These are phyloP conservation scores for Amanita subjunquillea DNA, from an alignment of 768 basidiomycete genomes.

Conservation along the genomic window DNA sequence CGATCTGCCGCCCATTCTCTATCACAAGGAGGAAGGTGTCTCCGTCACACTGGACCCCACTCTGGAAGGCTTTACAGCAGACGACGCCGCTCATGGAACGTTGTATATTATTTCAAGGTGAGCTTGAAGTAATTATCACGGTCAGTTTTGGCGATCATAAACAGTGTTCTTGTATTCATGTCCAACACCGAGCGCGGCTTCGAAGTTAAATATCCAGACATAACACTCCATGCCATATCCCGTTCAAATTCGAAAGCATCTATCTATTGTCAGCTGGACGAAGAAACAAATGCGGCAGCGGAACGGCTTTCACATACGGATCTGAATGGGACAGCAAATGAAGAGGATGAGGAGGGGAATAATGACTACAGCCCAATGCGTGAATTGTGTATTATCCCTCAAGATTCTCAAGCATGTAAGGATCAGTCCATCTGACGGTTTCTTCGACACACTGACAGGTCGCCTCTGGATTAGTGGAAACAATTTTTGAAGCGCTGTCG, in stretches of 20 bases:
- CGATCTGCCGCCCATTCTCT: conserved; percentile 77
- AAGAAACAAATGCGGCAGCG: conserved; percentile 25
- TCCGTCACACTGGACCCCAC: conserved; percentile 61
- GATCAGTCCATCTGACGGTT: neutral
- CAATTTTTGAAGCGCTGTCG: conserved; percentile 82
- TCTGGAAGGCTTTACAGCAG: conserved; percentile 43
- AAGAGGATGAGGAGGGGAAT: conserved; percentile 4
- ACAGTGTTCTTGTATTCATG: conserved; percentile 68
- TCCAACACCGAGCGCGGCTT: conserved; percentile 63
- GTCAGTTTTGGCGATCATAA: neutral
- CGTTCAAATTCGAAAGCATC: conserved; percentile 55
- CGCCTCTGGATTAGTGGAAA: conserved; percentile 44
- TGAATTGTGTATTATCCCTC: conserved; percentile 73
- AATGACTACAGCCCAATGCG: conserved; percentile 39
- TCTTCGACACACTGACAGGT: neutral
- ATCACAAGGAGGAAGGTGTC: conserved; percentile 66
- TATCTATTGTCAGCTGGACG: conserved; percentile 93
- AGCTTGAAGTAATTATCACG: conserved; percentile 5
- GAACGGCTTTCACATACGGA: conserved; percentile 1
- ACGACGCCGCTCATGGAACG: conserved; percentile 48
- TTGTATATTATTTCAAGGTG: conserved; percentile 86
- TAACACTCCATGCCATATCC: conserved; percentile 90
- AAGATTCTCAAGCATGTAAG: conserved; percentile 49
- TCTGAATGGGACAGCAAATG: conserved; percentile 14
- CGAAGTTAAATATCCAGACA: conserved; percentile 77